These are phyloP conservation scores for Lactarius vividus DNA, from an alignment of 768 basidiomycete genomes.

Conservation along the genomic window DNA sequence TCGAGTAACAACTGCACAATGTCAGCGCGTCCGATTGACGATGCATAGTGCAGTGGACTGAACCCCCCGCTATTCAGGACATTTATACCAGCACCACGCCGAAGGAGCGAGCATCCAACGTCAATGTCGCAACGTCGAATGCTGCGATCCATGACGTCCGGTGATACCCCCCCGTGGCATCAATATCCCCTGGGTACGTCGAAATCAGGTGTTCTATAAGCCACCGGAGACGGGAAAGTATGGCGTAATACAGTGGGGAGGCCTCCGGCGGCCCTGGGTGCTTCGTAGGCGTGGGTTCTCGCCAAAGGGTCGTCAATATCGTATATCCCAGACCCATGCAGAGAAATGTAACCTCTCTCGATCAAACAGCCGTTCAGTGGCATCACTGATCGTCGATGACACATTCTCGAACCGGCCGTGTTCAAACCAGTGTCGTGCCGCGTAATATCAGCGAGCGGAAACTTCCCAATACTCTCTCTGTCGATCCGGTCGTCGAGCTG, in stretches of 20 bases:
- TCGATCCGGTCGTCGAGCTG: background rate
- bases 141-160: background rate
- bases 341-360: background rate
- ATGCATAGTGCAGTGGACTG: background rate
- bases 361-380: too few species aligned
- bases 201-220: background rate
- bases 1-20: too few species aligned
- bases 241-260: background rate
- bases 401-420: too few species aligned
- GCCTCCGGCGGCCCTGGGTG: background rate
- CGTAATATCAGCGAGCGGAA: too few species aligned
- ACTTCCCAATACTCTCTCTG: too few species aligned
- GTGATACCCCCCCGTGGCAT: background rate
- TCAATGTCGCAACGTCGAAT: background rate
- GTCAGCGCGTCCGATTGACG: too few species aligned
- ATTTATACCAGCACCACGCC: background rate
- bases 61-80: background rate
- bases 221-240: background rate
- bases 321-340: slow-evolving; percentile 10
- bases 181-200: background rate
- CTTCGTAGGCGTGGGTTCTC: too few species aligned
- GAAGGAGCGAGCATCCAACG: background rate
- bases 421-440: too few species aligned
- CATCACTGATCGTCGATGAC: too few species aligned
- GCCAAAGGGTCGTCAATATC: background rate